Base-by-base conservation (phyloP, 148 eudicot species). In the Arbutus unedo region DNA sequence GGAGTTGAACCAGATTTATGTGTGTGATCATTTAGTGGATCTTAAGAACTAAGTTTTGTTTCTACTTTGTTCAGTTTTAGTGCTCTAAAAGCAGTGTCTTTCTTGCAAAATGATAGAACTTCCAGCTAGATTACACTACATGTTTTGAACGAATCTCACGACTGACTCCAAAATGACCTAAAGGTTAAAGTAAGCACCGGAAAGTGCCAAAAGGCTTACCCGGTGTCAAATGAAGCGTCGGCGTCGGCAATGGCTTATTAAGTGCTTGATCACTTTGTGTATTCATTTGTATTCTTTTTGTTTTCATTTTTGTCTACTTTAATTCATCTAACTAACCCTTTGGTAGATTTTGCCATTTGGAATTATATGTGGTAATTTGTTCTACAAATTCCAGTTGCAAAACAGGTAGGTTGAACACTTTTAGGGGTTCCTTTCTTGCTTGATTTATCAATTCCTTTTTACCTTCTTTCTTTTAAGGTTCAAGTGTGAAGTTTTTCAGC, bases 401-500 rank as follows among this genome's bases (percentile, higher is more conserved):
- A 38, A 5, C 15, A 3, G 41, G 55, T 55, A 13, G 48, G 14
- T 23, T 18, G 14, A 49, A 67, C 15, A 49, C 57, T 47, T 70
- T 44, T 45, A 23, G 44, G 16, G 25, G 43, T n/a, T 54, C 31
- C 45, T n/a, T 41, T 16, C 45, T 57, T 48, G 53, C 56, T 67
- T 8, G 67, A 41, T 38, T 62, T 25, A 15, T 77, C 38, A 57
- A 53, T 4, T 70, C 80, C 38, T 59, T 10, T 50, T 14, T 11
- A 76, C 19, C 31, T 72, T 86, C 7, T 72, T 76, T 81, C 49
- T 67, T 9, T 25, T 48, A 56, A 55, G 9, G 70, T 41, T 31
- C 72, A 19, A 31, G 74, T 68, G 47, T 68, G 44, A 13, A 41
- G 41, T 64, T 81, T n/a, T 81, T 72, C 16, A 67, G 81, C 19